Evolutionary conservation across 805 yeast species (phyloP), one percentile per base, ranked within the genome.

Genomic region (Nakazawaea populi): DNA sequence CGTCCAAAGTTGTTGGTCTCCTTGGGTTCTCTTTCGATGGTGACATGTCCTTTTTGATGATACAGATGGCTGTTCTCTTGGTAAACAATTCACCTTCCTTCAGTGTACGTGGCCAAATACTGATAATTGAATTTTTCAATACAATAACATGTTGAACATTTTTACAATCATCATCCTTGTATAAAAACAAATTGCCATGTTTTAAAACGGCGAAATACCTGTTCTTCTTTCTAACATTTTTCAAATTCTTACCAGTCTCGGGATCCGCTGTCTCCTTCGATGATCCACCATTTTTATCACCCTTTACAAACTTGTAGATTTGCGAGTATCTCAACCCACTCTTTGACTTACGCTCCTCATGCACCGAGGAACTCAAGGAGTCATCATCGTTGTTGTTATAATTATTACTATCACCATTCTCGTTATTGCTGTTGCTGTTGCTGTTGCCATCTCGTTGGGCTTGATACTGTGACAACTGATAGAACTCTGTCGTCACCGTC

Each of bases 121-220:
- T 71, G 1, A 90, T 85, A 36, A 89, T 72, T 57, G 81, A 80
- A 58, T 84, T 79, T 5, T 86, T 77, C 27, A 94, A 65, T 1
- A 87, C 89, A 53, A 94, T 80, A 7, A 87, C 96, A 65, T 89
- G 91, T 55, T 79, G 80, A 18, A 87, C 84, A 63, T 82, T 82
- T 60, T 73, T 76, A 62, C 80, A 74, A 45, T 73, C 70, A 53
- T 84, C 86, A 60, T 87, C 89, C 53, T 80, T 80, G 68, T 88
- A 92, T n/a, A 94, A 70, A 61, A 91, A 89, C 49, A 94, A 67
- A 61, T 90, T 90, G 0, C 97, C 96, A 60, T 91, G 97, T 59
- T 87, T 85, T 48, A 90, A 70, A 0, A 87, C 82, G 1, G 85
- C 91, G 63, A 68, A 87, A 60, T 74, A 87, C 41, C 82, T 69